A percentile compares a stretch with the other conserved stretches of the same genome.
These are phyloP conservation scores for Neurospora hispaniola DNA, from an alignment of 495 filamentous ascomycete species.

Conservation along the genomic window DNA sequence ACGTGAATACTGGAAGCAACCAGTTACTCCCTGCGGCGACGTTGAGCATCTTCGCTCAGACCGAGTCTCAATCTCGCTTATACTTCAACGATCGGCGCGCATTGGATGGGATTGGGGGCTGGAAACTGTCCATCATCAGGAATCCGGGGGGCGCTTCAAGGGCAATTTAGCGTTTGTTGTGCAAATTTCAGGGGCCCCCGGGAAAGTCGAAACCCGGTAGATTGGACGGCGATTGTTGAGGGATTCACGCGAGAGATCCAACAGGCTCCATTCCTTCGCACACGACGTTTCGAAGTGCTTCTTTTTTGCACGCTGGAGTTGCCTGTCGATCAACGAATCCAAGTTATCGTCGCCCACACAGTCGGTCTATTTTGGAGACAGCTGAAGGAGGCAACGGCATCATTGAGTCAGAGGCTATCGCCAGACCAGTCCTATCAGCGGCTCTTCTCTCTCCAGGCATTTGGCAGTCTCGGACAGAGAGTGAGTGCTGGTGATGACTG, in stretches of 20 bases:
- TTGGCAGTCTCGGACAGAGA: background rate
- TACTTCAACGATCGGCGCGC: conserved; percentile 4
- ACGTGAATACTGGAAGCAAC: conserved; percentile 17
- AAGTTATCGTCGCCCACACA: background rate
- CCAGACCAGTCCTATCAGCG: background rate
- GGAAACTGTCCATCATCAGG: conserved; percentile 4
- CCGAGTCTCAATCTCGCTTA: conserved; percentile 24
- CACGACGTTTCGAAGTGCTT: background rate
- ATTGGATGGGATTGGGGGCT: conserved; percentile 9
- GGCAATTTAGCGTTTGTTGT: conserved; percentile 4
- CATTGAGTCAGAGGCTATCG: background rate
- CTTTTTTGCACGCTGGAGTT: background rate
- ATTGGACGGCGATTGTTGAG: conserved; percentile 13
- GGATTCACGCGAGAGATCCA: conserved; percentile 9
- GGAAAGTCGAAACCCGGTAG: conserved; percentile 4
- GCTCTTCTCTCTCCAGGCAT: background rate
- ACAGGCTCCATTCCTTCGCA: background rate
- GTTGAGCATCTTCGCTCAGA: conserved; percentile 4
- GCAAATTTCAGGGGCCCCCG: conserved; percentile 12
- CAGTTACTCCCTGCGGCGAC: conserved; percentile 12
- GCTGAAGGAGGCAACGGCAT: background rate
- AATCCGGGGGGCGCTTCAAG: conserved; percentile 15
- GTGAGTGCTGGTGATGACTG: background rate
- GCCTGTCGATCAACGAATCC: background rate
- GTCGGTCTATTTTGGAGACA: background rate